These are phyloP conservation scores for Chlorella vulgaris DNA, from an alignment of 139 green algal species.

Conservation along the genomic window DNA sequence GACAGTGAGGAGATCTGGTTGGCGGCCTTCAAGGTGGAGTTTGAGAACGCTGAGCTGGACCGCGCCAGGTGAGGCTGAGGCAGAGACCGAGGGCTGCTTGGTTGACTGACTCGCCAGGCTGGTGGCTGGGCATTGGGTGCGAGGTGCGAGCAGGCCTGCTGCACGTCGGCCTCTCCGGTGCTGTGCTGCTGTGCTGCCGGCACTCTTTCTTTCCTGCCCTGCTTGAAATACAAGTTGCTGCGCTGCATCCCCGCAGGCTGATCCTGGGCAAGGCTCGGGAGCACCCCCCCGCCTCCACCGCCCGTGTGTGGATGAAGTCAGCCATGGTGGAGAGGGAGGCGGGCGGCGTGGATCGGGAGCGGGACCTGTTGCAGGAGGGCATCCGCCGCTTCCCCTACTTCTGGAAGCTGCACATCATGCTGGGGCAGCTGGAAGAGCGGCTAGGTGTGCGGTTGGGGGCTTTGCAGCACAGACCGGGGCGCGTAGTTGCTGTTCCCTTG, in stretches of 20 bases:
- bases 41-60: constrained; percentile 92
- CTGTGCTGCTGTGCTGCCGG: too few relatives aligned
- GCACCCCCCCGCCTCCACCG: constrained; percentile 62
- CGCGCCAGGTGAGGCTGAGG: constrained; percentile 56
- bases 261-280: constrained; percentile 81
- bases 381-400: constrained; percentile 76
- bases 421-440: constrained; percentile 90
- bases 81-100: too few relatives aligned
- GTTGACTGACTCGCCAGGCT: too few relatives aligned
- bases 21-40: constrained; percentile 99
- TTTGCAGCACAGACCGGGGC: too few relatives aligned
- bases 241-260: constrained; percentile 7
- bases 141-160: too few relatives aligned
- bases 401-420: constrained; percentile 95
- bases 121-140: too few relatives aligned
- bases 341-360: constrained; percentile 68
- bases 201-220: too few relatives aligned
- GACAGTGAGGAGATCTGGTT: constrained; percentile 96
- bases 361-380: constrained; percentile 67
- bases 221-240: not conserved
- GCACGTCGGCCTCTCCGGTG: too few relatives aligned
- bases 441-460: constrained; percentile 26
- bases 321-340: constrained; percentile 93
- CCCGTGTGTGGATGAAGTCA: constrained; percentile 97
- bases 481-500: too few relatives aligned